Evolutionary conservation across 345 rosid genomes (phyloP), one percentile per base, ranked within the genome.

Genomic region (Gossypium sturtianum): DNA sequence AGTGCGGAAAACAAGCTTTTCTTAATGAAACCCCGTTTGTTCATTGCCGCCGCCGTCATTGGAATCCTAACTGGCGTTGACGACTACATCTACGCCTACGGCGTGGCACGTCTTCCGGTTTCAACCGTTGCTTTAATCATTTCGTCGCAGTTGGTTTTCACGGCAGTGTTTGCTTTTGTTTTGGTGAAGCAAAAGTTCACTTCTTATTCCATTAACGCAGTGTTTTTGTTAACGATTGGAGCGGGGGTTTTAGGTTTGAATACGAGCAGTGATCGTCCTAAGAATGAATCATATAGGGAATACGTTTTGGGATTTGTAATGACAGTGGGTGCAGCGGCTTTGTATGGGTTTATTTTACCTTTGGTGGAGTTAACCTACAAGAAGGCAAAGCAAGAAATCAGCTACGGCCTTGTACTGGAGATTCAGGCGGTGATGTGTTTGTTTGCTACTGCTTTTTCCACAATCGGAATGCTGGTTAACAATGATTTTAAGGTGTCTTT

Each of bases 91-190:
- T 89, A 89, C 75, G 84, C 93, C 11, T 91, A 84, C 12, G 98
- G 97, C 3, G 12, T 87, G 41, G 89, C 89, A 3, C 86, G 82
- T 38, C 88, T 93, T 0, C 94, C 97, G 0, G 88, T 89, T 64
- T 93, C 97, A 7, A 93, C 97, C 0, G 83, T 95, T 25, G 29
- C 98, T 23, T 80, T 91, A 41, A 80, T 89, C 75, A 82, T 93
- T 56, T 93, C 92, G 0, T 52, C 87, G 16, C 97, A 90, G 77
- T 81, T 91, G 83, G 93, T 86, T 11, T 89, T 90, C 81, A 88
- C 89, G 0, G 97, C 95, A 2, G 81, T 41, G 49, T 93, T 91
- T 60, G 89, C 97, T 0, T 90, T 79, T 78, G 72, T 93, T 16
- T 52, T 93, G 81, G 97, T 93, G 45, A 88, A 78, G 48, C 89